phyloP scores from a whole-genome alignment of 352 stramenopile species.

The Globisporangium spinosum region DNA sequence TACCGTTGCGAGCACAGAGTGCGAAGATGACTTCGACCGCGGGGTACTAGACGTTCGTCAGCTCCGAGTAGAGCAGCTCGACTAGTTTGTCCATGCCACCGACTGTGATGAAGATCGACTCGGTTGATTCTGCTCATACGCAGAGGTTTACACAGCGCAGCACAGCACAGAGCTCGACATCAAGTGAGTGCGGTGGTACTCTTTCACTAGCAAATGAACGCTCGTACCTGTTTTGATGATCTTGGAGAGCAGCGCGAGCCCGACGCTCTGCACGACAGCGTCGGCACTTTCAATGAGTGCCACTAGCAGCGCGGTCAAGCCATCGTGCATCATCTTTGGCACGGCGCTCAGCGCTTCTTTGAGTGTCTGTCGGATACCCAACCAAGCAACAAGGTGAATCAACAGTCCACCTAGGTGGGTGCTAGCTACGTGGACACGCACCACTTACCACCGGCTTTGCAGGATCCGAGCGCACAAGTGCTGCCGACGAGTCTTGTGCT shows the following conservation, averaged over 20 bases:
- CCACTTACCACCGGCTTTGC: conserved; percentile 23
- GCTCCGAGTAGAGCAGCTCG: conserved; percentile 28
- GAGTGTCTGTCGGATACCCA: conserved; percentile 25
- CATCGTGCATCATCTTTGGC: conserved; percentile 55
- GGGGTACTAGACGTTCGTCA: conserved; percentile 33
- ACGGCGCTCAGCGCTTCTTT: conserved; percentile 46
- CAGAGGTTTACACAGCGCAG: not conserved
- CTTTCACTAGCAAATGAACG: not conserved
- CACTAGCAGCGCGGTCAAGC: conserved; percentile 61
- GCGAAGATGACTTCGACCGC: conserved; percentile 49
- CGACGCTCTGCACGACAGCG: conserved; percentile 39
- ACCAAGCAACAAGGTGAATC: not conserved
- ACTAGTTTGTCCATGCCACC: conserved; percentile 52
- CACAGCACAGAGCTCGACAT: not conserved
- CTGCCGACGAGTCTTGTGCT: no score
- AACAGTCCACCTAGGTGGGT: not conserved
- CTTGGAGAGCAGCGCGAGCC: conserved; percentile 47
- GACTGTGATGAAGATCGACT: conserved; percentile 46
- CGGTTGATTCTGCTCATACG: conserved; percentile 27
- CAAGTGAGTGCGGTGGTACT: not conserved
- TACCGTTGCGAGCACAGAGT: conserved; percentile 48
- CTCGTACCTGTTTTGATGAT: conserved; percentile 40
- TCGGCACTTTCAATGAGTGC: conserved; percentile 53
- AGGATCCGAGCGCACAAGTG: not conserved
- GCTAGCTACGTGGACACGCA: not conserved